These are phyloP conservation scores for Draba incana DNA, from an alignment of 345 rosid genomes.

Conservation along the genomic window DNA sequence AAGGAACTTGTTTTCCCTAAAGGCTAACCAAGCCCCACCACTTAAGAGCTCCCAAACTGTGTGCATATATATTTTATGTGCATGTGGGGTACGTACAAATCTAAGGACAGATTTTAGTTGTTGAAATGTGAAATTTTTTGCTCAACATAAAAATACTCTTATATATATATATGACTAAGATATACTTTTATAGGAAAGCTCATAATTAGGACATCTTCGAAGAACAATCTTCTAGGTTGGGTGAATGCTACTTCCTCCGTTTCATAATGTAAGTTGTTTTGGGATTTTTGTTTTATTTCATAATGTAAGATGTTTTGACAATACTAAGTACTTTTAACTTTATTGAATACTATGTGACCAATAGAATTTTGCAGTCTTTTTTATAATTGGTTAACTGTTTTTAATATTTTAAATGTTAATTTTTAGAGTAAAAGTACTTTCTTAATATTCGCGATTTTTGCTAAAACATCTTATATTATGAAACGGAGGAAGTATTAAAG, in stretches of 20 bases:
- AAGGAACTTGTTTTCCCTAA: not conserved
- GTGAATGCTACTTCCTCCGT: conserved; percentile 3
- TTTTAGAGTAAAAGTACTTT: too few relatives aligned
- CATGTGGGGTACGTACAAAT: conserved; percentile 3
- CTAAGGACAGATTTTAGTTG: not conserved
- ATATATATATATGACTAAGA: not conserved
- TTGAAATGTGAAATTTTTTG: not conserved
- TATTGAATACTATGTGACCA: too few relatives aligned
- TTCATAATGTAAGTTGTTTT: too few relatives aligned
- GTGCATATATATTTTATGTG: conserved; percentile 24
- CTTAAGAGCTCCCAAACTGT: conserved; percentile 35
- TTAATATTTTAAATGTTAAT: too few relatives aligned
- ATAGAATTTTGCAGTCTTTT: too few relatives aligned
- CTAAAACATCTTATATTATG: too few relatives aligned
- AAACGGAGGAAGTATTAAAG: too few relatives aligned
- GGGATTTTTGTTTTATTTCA: too few relatives aligned
- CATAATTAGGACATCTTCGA: not conserved
- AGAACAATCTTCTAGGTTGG: not conserved
- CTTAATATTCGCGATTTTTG: too few relatives aligned
- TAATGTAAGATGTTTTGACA: too few relatives aligned
- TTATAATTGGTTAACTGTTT: too few relatives aligned
- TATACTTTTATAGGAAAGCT: not conserved
- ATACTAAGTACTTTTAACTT: too few relatives aligned
- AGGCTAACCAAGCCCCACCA: conserved; percentile 34
- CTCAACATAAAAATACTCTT: not conserved